These are phyloP conservation scores for Arxiozyma slooffiae DNA, from an alignment of 1,139 yeast genomes.

Conservation along the genomic window DNA sequence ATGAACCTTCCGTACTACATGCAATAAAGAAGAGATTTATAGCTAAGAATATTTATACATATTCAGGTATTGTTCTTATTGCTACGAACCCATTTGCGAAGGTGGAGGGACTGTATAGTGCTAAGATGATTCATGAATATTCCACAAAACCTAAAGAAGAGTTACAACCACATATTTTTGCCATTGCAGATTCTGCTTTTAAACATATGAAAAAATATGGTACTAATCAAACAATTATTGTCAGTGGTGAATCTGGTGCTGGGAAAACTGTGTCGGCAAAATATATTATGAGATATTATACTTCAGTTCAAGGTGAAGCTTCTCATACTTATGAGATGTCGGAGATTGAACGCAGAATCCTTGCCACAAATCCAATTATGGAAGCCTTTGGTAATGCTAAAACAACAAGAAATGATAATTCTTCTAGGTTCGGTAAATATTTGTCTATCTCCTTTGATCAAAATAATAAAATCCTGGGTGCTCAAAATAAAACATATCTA, in stretches of 20 bases:
- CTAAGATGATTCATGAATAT: constrained; percentile 87
- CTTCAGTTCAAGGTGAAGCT: constrained; percentile 61
- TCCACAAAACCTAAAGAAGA: constrained; percentile 80
- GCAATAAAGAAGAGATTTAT: constrained; percentile 86
- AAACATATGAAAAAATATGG: constrained; percentile 82
- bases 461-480: constrained; percentile 76
- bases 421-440: constrained; percentile 94
- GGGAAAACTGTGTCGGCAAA: constrained; percentile 97
- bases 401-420: constrained; percentile 93
- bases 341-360: constrained; percentile 83
- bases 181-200: constrained; percentile 98
- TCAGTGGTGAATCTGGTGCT: constrained; percentile 97
- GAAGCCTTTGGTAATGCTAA: constrained; percentile 98
- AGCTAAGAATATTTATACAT: constrained; percentile 84
- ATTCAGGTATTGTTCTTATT: constrained; percentile 91
- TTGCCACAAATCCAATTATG: constrained; percentile 97
- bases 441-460: constrained; percentile 79
- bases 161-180: constrained; percentile 91
- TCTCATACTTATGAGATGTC: constrained; percentile 50
- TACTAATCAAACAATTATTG: constrained; percentile 89
- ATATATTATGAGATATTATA: constrained; percentile 94
- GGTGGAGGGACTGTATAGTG: constrained; percentile 82
- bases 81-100: constrained; percentile 94
- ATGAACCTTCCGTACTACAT: constrained; percentile 93
- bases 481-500: constrained; percentile 83